Evolutionary conservation across 768 basidiomycete genomes (phyloP).

Genomic region (Hygrocybe punicea): DNA sequence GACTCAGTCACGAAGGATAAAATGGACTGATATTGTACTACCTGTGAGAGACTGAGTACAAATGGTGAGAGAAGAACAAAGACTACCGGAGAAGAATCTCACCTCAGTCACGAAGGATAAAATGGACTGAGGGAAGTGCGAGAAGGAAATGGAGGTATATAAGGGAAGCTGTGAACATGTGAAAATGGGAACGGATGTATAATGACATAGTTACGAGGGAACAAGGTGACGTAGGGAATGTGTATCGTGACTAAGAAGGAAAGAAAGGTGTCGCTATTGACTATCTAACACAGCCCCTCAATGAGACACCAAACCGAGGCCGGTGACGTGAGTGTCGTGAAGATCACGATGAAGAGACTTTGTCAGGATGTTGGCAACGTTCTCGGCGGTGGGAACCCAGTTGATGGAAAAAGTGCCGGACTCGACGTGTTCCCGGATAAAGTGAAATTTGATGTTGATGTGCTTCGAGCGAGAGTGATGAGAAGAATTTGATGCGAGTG

Average conservation of each 20-base stretch:
- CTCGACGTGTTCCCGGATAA: slow-evolving; percentile 31
- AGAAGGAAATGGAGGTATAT: background rate
- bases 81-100: background rate
- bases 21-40: background rate
- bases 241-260: background rate
- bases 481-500: slow-evolving; percentile 3
- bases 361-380: slow-evolving; percentile 41
- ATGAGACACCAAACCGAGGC: slow-evolving; percentile 6
- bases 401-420: slow-evolving; percentile 18
- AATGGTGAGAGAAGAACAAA: background rate
- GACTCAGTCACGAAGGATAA: too few species aligned
- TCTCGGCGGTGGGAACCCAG: slow-evolving; percentile 33
- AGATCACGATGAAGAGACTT: slow-evolving; percentile 26
- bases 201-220: background rate
- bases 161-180: background rate
- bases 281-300: slow-evolving; percentile 10
- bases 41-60: background rate
- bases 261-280: background rate
- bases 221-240: background rate
- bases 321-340: background rate
- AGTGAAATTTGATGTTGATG: slow-evolving; percentile 36
- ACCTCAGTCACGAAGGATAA: background rate
- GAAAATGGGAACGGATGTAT: background rate
- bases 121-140: background rate
- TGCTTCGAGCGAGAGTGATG: slow-evolving; percentile 33